Evolutionary conservation across 129 eudicot species (phyloP), one percentile per base, ranked within the genome.

Genomic region (Tagetes erecta): DNA sequence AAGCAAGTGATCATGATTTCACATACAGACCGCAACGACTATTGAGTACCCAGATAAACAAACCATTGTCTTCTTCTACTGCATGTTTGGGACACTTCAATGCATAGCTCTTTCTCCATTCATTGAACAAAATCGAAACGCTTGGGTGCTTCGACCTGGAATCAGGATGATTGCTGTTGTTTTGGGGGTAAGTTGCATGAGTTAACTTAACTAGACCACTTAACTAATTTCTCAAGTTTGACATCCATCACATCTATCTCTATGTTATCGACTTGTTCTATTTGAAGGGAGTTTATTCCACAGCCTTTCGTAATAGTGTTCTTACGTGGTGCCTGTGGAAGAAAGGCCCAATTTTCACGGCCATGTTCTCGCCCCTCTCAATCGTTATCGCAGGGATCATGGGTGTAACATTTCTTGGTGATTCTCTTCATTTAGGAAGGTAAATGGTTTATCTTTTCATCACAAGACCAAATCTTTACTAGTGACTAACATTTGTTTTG

Each of bases 301-400:
- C 35, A 14, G 74, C 9, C 33, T 4, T 57, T 45, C 80, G 68
- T 8, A 55, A 5, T 35, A 68, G 13, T 57, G 69, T 30, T 36
- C 1, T 68, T 60, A 76, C 58, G 57, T 76, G 80, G 80, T 76
- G 80, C n/a, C 46, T 76, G 69, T 35, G 38, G 62, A 76, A 76
- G 12, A 76, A 68, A 76, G 80, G 80, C 57, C 80, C 75, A 0
- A 67, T 56, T 55, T 76, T 76, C 45, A 69, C 45, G 74, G 46
- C 80, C 46, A 67, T 68, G 75, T 76, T 76, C 50, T 52, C 68
- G 8, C 80, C 80, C 40, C 9, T 76, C 10, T 57, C 60, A 1
- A 68, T 76, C 36, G 49, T 68, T 8, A 36, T 68, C 6, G 62
- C 80, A 57, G 30, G 20, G 75, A 57, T 59, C 69, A 44, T 57